A percentile compares a stretch with the other conserved stretches of the same genome.
These are phyloP conservation scores for Apophysomyces sp. DNA, from an alignment of 371 early-diverging fungal genomes.

Conservation along the genomic window DNA sequence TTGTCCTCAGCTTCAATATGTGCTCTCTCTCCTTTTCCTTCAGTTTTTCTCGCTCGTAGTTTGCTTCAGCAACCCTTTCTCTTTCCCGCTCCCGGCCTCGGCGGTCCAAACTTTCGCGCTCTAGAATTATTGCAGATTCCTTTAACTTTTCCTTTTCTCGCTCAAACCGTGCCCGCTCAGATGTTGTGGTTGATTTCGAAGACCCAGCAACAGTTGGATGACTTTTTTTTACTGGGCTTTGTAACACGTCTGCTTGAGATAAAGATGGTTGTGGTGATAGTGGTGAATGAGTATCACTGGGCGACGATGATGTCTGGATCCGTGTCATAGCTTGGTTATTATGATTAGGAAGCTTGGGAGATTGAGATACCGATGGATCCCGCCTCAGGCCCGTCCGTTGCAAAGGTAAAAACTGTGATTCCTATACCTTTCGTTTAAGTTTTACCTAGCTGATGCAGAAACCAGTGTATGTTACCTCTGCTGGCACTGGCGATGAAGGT, in stretches of 20 bases:
- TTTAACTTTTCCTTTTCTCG: conserved; percentile 10
- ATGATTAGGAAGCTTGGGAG: too few relatives aligned
- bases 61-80: not conserved
- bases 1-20: not conserved
- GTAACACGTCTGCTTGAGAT: not conserved
- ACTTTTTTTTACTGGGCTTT: not conserved
- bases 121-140: conserved; percentile 3
- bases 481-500: not conserved
- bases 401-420: not conserved
- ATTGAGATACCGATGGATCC: not conserved
- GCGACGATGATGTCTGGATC: not conserved
- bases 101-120: conserved; percentile 1
- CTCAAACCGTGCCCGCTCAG: conserved; percentile 1
- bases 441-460: not conserved
- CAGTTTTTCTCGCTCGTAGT: not conserved
- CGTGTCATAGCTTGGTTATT: too few relatives aligned
- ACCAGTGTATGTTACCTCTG: not conserved
- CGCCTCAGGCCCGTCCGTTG: not conserved
- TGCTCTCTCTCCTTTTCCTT: not conserved
- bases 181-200: not conserved
- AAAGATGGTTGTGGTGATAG: conserved; percentile 11
- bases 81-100: not conserved
- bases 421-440: not conserved
- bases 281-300: not conserved
- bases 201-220: not conserved